Evolutionary conservation across 140 eudicot genomes (phyloP).

Genomic region (Oenanthe javanica): DNA sequence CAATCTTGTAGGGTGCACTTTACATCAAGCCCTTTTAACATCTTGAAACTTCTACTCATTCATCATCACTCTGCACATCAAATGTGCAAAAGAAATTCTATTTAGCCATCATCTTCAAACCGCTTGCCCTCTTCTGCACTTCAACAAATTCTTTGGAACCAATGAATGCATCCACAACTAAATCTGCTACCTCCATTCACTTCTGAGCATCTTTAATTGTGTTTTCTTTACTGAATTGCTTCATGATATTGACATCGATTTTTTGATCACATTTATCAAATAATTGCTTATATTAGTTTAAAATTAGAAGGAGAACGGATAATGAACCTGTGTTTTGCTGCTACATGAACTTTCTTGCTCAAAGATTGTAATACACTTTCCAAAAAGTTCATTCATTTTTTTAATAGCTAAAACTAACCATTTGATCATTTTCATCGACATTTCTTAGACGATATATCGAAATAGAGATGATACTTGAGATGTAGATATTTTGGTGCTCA

Average conservation of each 20-base stretch:
- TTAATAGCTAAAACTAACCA: neutral
- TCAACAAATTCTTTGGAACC: slow-evolving; percentile 73
- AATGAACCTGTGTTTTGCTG: no score
- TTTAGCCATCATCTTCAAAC: slow-evolving; percentile 46
- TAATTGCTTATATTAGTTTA: no score
- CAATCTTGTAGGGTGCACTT: slow-evolving; percentile 48
- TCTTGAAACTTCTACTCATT: slow-evolving; percentile 47
- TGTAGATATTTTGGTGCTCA: slow-evolving; percentile 18
- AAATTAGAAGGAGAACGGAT: no score
- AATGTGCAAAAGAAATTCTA: slow-evolving; percentile 50
- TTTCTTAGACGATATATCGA: neutral
- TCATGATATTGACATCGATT: neutral
- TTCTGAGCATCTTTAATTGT: slow-evolving; percentile 42
- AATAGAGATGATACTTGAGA: neutral
- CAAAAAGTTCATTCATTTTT: neutral
- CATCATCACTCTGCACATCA: slow-evolving; percentile 64
- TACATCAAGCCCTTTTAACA: slow-evolving; percentile 60
- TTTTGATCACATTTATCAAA: no score
- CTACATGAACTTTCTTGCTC: no score
- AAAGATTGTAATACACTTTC: no score
- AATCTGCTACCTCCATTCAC: slow-evolving; percentile 45
- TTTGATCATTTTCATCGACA: neutral
- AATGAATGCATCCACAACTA: slow-evolving; percentile 57
- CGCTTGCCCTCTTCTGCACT: slow-evolving; percentile 65
- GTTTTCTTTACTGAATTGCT: slow-evolving; percentile 42